These are phyloP conservation scores for Leptomonas pyrrhocoris DNA, from an alignment of 208 protist genomes.

Conservation along the genomic window DNA sequence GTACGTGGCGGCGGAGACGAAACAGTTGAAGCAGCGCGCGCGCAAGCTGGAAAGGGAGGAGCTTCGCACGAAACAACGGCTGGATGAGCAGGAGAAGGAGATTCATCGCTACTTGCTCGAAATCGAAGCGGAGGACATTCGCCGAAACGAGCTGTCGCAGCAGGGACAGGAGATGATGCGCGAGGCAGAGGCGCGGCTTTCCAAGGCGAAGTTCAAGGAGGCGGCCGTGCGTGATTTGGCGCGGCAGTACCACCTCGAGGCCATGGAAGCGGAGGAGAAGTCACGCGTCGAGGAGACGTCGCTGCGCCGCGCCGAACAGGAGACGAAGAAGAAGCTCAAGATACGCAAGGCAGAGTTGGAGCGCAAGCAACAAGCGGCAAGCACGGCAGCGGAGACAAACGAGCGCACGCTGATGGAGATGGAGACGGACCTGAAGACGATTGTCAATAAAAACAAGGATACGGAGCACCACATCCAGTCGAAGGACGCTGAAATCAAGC, in stretches of 20 bases:
- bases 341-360: slow-evolving; percentile 58
- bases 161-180: slow-evolving; percentile 43
- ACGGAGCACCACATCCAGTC: slow-evolving; percentile 46
- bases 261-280: slow-evolving; percentile 45
- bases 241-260: slow-evolving; percentile 47
- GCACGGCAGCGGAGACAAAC: slow-evolving; percentile 36
- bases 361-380: slow-evolving; percentile 32
- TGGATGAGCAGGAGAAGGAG: slow-evolving; percentile 55
- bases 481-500: slow-evolving; percentile 53
- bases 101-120: slow-evolving; percentile 59
- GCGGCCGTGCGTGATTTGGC: slow-evolving; percentile 47
- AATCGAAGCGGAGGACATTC: slow-evolving; percentile 63
- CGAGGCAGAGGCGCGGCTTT: slow-evolving; percentile 52
- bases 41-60: slow-evolving; percentile 47
- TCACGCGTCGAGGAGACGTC: slow-evolving; percentile 44
- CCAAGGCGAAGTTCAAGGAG: slow-evolving; percentile 52
- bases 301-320: slow-evolving; percentile 39
- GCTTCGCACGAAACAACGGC: slow-evolving; percentile 36
- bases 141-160: slow-evolving; percentile 38
- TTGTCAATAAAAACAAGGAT: slow-evolving; percentile 65
- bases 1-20: slow-evolving; percentile 32
- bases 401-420: slow-evolving; percentile 59
- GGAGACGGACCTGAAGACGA: slow-evolving; percentile 47
- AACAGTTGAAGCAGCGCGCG: slow-evolving; percentile 36
- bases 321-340: slow-evolving; percentile 31